Conservation (phyloP, 768 basidiomycete species). For the Tricholomella constricta region DNA sequence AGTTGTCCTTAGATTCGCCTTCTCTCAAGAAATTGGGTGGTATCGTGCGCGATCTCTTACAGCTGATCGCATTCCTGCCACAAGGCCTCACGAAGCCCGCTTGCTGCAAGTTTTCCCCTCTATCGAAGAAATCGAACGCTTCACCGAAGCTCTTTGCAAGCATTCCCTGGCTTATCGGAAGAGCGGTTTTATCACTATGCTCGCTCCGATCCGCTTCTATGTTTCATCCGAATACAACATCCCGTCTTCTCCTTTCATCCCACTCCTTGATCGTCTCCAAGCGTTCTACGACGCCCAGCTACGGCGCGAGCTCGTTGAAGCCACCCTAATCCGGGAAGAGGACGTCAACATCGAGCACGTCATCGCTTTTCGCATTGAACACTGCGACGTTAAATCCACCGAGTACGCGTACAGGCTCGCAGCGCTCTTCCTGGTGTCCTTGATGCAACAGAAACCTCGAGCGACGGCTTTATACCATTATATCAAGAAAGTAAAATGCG, state of each 20-base stretch:
- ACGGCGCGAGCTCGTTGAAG: background rate
- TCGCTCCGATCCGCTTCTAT: constrained; percentile 17
- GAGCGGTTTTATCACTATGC: constrained; percentile 9
- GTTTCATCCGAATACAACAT: background rate
- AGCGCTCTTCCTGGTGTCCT: background rate
- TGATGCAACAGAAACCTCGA: background rate
- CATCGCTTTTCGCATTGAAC: background rate
- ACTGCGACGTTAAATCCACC: background rate
- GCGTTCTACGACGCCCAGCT: constrained; percentile 4
- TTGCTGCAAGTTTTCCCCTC: constrained; percentile 2
- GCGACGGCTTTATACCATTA: background rate
- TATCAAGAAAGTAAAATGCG: background rate
- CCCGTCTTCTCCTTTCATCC: background rate
- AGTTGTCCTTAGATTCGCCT: constrained; percentile 12
- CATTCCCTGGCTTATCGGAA: constrained; percentile 11
- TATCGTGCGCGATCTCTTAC: background rate
- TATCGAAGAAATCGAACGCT: background rate
- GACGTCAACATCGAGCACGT: constrained; percentile 13
- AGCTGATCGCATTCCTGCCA: constrained; percentile 13
- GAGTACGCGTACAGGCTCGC: background rate
- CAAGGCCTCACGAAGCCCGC: constrained; percentile 7
- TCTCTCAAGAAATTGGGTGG: constrained; percentile 7
- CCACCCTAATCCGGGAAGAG: background rate
- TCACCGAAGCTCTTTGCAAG: constrained; percentile 4
- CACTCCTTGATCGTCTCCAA: constrained; percentile 1